Conservation (phyloP, 164 flowering plant species). For the Aristolochia californica region DNA sequence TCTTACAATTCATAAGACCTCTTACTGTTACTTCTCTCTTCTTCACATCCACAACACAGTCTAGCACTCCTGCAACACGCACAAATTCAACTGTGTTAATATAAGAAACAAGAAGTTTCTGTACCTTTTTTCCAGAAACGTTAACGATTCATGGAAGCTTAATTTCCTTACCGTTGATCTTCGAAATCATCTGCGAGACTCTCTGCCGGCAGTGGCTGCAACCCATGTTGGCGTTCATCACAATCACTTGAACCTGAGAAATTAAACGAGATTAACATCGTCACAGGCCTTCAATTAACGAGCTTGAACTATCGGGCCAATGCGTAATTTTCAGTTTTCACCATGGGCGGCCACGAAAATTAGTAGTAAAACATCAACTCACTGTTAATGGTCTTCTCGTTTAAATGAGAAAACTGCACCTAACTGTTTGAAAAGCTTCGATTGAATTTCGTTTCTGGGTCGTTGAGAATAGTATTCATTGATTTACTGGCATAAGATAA, state of each 20-base stretch:
- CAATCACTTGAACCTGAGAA: conserved; percentile 10
- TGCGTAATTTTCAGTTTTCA: too few relatives aligned
- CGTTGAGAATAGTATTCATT: too few relatives aligned
- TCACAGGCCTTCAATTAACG: too few relatives aligned
- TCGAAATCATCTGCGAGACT: conserved; percentile 6
- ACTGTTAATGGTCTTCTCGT: too few relatives aligned
- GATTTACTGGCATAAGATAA: not conserved
- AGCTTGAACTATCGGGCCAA: too few relatives aligned
- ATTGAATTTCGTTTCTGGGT: too few relatives aligned
- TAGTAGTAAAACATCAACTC: too few relatives aligned
- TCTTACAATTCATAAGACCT: not conserved
- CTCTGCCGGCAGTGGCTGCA: conserved; percentile 12
- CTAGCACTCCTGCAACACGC: conserved; percentile 4
- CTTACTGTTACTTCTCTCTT: conserved; percentile 7
- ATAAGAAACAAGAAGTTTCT: too few relatives aligned
- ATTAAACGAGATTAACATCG: too few relatives aligned
- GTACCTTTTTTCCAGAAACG: not conserved
- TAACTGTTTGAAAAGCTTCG: too few relatives aligned
- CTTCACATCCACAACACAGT: conserved; percentile 8
- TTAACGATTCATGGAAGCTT: not conserved
- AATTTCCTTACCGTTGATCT: conserved; percentile 7
- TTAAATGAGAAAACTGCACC: too few relatives aligned
- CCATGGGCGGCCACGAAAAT: too few relatives aligned
- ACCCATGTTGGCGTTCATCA: conserved; percentile 11
- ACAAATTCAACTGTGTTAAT: not conserved